phyloP scores from a whole-genome alignment of 805 yeast species.

The Monosporozyma aerobia region DNA sequence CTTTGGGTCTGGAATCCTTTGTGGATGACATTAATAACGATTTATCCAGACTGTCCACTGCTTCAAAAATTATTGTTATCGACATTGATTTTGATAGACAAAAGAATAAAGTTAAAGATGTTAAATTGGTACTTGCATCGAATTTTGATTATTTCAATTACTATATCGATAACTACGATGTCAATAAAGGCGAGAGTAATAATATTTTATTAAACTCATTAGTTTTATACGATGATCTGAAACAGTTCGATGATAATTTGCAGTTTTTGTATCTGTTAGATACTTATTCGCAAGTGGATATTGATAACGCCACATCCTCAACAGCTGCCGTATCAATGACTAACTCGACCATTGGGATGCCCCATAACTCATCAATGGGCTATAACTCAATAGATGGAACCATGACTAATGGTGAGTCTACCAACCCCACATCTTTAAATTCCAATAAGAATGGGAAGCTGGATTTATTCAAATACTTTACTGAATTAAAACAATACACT shows the following conservation, averaged over 20 bases:
- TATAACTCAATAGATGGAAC: background rate
- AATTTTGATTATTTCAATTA: constrained; percentile 31
- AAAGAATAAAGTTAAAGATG: constrained; percentile 24
- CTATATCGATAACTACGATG: constrained; percentile 9
- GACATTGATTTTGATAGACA: constrained; percentile 28
- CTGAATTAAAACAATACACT: constrained; percentile 5
- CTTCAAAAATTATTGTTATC: constrained; percentile 30
- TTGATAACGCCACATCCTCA: constrained; percentile 11
- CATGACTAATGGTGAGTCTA: background rate
- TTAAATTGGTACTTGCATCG: constrained; percentile 30
- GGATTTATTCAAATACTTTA: constrained; percentile 28
- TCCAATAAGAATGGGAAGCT: constrained; percentile 12
- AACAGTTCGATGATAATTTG: constrained; percentile 27
- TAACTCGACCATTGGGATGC: background rate
- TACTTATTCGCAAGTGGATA: constrained; percentile 23
- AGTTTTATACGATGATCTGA: constrained; percentile 20
- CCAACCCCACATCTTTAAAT: background rate
- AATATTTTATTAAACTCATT: constrained; percentile 28
- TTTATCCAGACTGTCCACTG: constrained; percentile 27
- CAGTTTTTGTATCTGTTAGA: constrained; percentile 27
- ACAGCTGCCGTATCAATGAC: constrained; percentile 2
- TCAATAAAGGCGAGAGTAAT: background rate
- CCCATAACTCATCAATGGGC: background rate
- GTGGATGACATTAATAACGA: constrained; percentile 24
- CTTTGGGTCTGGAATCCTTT: constrained; percentile 28